phyloP scores from a whole-genome alignment of 73 alveolate genomes.

The Paramecium biaurelia region DNA sequence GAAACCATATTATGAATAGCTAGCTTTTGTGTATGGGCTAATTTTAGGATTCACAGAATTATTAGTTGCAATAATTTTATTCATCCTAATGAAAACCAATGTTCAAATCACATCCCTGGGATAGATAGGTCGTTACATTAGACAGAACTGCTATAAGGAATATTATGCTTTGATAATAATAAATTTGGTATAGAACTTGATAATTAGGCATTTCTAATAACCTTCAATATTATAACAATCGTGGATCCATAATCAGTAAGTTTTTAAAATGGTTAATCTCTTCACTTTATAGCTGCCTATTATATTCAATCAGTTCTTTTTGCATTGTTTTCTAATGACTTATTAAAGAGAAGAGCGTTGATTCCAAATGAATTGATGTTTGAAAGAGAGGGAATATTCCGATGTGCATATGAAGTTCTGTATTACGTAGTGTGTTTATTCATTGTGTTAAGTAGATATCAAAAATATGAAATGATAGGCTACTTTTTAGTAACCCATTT shows the following conservation, averaged over 20 bases:
- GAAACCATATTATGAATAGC: constrained; percentile 18
- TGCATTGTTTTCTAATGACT: neutral
- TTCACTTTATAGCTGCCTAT: constrained; percentile 4
- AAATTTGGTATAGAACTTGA: neutral
- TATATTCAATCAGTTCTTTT: neutral
- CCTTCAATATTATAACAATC: neutral
- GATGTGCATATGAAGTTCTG: constrained; percentile 45
- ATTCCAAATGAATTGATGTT: constrained; percentile 22
- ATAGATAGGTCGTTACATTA: neutral
- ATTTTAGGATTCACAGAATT: constrained; percentile 43
- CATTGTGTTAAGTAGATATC: neutral
- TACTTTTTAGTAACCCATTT: neutral
- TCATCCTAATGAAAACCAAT: neutral
- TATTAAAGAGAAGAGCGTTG: neutral
- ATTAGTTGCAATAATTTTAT: neutral
- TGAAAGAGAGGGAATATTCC: constrained; percentile 39
- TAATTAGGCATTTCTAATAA: neutral
- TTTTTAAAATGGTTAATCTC: neutral
- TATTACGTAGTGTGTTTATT: neutral
- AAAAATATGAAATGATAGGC: neutral
- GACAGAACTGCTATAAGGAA: constrained; percentile 25
- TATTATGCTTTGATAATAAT: neutral
- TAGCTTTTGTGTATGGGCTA: constrained; percentile 22
- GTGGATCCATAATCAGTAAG: neutral
- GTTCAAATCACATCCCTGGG: constrained; percentile 1